A percentile compares a stretch with the other conserved stretches of the same genome.
phyloP scores from a whole-genome alignment of 1,284 basidiomycete genomes.

The Cronartium ribicola region DNA sequence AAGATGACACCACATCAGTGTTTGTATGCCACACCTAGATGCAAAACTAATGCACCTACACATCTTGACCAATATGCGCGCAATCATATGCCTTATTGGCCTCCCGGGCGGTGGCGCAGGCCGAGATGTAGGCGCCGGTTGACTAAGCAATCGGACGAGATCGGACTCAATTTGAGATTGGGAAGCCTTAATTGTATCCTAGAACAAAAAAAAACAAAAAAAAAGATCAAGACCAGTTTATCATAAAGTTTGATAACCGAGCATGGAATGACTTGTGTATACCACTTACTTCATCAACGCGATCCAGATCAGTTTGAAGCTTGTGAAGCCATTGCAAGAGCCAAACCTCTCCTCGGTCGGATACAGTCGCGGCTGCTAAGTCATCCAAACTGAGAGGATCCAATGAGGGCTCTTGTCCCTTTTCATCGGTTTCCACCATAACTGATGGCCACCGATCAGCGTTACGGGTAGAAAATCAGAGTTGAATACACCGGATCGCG shows the following conservation, averaged over 20 bases:
- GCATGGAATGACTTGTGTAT: neutral
- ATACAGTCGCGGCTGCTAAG: conserved; percentile 33
- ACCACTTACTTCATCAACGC: conserved; percentile 16
- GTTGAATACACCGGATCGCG: neutral
- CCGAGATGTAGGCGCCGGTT: conserved; percentile 28
- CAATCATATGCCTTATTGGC: conserved; percentile 31
- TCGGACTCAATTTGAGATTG: conserved; percentile 33
- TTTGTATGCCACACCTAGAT: neutral
- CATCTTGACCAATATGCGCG: conserved; percentile 25
- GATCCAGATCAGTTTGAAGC: conserved; percentile 15
- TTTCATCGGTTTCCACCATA: neutral
- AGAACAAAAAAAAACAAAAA: neutral
- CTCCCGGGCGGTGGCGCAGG: conserved; percentile 31
- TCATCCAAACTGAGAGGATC: conserved; percentile 10
- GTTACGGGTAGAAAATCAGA: neutral
- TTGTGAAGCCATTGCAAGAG: conserved; percentile 39
- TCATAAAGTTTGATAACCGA: neutral
- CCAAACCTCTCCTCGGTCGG: conserved; percentile 36
- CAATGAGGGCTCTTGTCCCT: neutral
- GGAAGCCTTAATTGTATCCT: conserved; percentile 26
- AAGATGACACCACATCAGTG: neutral
- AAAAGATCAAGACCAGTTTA: conserved; percentile 57
- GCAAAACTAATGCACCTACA: conserved; percentile 8
- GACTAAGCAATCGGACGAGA: conserved; percentile 33
- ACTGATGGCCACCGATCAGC: neutral